phyloP scores from a whole-genome alignment of 2,329 filamentous ascomycete genomes.

The Neopestalotiopsis sp. region DNA sequence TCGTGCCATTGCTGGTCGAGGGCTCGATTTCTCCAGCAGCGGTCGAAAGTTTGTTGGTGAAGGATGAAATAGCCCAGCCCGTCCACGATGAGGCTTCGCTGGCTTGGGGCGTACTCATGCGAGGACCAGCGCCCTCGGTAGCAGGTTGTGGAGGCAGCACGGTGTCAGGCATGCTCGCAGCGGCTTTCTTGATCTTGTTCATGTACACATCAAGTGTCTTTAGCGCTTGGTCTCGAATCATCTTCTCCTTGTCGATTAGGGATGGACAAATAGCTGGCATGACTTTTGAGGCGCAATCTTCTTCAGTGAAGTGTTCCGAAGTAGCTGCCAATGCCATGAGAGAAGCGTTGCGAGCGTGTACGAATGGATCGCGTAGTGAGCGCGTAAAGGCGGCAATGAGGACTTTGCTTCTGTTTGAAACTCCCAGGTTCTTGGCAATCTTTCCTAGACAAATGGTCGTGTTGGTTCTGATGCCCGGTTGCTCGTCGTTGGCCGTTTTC shows the following conservation, averaged over 20 bases:
- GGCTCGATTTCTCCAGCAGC: slow-evolving; percentile 86
- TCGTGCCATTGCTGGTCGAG: slow-evolving; percentile 46
- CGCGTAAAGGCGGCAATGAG: slow-evolving; percentile 90
- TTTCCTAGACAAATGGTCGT: slow-evolving; percentile 98
- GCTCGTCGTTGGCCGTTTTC: slow-evolving; percentile 96
- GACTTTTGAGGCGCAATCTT: slow-evolving; percentile 85
- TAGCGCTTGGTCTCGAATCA: slow-evolving; percentile 88
- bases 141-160: slow-evolving; percentile 70
- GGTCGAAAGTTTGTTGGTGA: slow-evolving; percentile 89
- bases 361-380: slow-evolving; percentile 89
- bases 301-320: slow-evolving; percentile 82
- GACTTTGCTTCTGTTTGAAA: slow-evolving; percentile 82
- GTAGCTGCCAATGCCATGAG: slow-evolving; percentile 87
- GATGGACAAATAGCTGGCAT: slow-evolving; percentile 83
- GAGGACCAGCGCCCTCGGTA: slow-evolving; percentile 58
- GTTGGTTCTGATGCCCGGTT: slow-evolving; percentile 95
- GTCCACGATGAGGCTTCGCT: slow-evolving; percentile 73
- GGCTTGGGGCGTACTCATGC: slow-evolving; percentile 80
- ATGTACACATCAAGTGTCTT: slow-evolving; percentile 90
- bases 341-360: slow-evolving; percentile 90
- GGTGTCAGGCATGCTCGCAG: slow-evolving; percentile 78
- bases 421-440: slow-evolving; percentile 87
- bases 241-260: slow-evolving; percentile 93
- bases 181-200: slow-evolving; percentile 78
- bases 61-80: slow-evolving; percentile 97